These are phyloP conservation scores for Populus hybrid DNA, from an alignment of 441 rosid genomes.

Conservation along the genomic window DNA sequence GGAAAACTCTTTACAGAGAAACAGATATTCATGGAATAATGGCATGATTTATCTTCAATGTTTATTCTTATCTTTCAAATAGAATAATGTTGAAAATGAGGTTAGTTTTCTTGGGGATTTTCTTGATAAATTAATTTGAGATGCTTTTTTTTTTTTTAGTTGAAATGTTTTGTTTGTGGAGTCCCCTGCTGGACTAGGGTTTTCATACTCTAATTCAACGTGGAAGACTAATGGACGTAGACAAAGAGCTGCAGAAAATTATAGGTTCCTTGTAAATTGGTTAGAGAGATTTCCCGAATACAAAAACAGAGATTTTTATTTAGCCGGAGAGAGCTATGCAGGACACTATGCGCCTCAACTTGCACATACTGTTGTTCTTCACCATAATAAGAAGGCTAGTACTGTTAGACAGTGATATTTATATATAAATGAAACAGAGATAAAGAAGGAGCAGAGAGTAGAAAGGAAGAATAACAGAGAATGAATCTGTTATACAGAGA, in stretches of 20 bases:
- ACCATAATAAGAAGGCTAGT: slow-evolving; percentile 38
- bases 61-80: too few species aligned
- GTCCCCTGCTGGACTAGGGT: slow-evolving; percentile 84
- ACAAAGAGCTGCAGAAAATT: slow-evolving; percentile 58
- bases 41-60: slow-evolving; percentile 23
- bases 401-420: too few species aligned
- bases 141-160: slow-evolving; percentile 24
- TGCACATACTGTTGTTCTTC: slow-evolving; percentile 59
- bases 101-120: too few species aligned
- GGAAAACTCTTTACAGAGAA: slow-evolving; percentile 52
- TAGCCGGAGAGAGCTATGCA: slow-evolving; percentile 80
- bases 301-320: slow-evolving; percentile 55
- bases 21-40: slow-evolving; percentile 61
- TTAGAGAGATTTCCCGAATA: slow-evolving; percentile 72
- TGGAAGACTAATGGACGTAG: slow-evolving; percentile 48
- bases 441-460: too few species aligned
- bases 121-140: too few species aligned
- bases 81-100: too few species aligned
- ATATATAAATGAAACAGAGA: too few species aligned
- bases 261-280: slow-evolving; percentile 64
- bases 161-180: slow-evolving; percentile 68
- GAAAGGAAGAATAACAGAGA: too few species aligned
- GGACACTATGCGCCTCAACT: slow-evolving; percentile 84
- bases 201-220: slow-evolving; percentile 68
- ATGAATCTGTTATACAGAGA: too few species aligned